A percentile compares a stretch with the other conserved stretches of the same genome.
Evolutionary conservation across 768 basidiomycete species (phyloP).

Genomic region (Suillus fuscotomentosus): DNA sequence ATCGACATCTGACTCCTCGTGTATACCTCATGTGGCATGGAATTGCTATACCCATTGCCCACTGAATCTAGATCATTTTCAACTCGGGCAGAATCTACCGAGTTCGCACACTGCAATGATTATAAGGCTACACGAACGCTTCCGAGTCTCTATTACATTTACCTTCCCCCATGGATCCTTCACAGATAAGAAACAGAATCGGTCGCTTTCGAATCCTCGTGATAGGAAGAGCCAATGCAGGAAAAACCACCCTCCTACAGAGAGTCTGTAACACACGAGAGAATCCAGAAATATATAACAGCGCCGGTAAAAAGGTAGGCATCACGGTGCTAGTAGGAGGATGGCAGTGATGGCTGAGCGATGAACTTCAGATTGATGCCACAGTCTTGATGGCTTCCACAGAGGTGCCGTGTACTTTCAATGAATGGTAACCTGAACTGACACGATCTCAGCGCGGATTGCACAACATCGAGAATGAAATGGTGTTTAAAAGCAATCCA

Average conservation of each 20-base stretch:
- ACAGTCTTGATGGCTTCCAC: background rate
- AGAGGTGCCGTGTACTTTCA: background rate
- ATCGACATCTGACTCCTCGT: too few relatives aligned
- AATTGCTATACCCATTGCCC: background rate
- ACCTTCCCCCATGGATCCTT: background rate
- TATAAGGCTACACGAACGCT: background rate
- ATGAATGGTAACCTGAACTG: background rate
- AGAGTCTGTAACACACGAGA: background rate
- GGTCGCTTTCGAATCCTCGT: conserved; percentile 6
- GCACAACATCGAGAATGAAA: conserved; percentile 32
- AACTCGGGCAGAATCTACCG: too few relatives aligned
- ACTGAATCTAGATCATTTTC: background rate
- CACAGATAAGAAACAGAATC: conserved; percentile 2
- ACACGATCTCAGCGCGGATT: conserved; percentile 16
- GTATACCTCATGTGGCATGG: too few relatives aligned
- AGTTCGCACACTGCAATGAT: background rate
- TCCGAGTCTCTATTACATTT: background rate
- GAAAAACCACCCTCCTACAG: background rate
- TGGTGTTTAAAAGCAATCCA: conserved; percentile 30
- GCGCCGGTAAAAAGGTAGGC: conserved; percentile 3
- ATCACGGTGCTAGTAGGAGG: background rate
- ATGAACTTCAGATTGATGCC: conserved; percentile 4
- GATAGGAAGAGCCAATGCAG: background rate
- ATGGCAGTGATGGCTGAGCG: background rate
- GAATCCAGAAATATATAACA: background rate